These are phyloP conservation scores for Pythium aristosporum DNA, from an alignment of 352 stramenopile genomes.

Conservation along the genomic window DNA sequence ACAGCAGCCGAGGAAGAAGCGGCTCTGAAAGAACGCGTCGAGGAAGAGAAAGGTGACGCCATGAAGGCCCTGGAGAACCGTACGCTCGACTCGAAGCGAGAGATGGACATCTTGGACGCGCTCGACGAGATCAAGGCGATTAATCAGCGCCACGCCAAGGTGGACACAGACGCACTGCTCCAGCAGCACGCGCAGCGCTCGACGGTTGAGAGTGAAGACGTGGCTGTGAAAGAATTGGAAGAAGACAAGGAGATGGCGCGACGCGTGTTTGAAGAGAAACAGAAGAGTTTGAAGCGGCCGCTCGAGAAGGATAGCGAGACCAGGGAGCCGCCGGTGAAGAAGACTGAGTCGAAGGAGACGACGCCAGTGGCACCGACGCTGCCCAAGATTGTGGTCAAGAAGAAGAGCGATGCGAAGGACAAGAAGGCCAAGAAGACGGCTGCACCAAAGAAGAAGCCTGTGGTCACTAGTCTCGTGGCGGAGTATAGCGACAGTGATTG, in stretches of 20 bases:
- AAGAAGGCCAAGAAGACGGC: constrained; percentile 31
- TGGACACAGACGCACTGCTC: constrained; percentile 84
- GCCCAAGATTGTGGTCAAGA: constrained; percentile 28
- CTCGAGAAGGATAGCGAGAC: constrained; percentile 14
- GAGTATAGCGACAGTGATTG: constrained; percentile 77
- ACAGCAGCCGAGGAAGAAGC: constrained; percentile 70
- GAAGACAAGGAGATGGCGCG: constrained; percentile 50
- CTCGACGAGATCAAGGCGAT: constrained; percentile 98
- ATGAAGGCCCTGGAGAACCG: constrained; percentile 99
- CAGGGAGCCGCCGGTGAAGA: constrained; percentile 16
- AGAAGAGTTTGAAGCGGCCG: constrained; percentile 36
- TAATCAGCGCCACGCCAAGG: constrained; percentile 93
- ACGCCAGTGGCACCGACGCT: constrained; percentile 12
- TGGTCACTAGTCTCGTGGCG: constrained; percentile 62
- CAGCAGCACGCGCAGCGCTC: constrained; percentile 37
- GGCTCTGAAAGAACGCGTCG: constrained; percentile 67
- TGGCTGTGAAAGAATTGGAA: constrained; percentile 47
- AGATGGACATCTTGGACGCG: constrained; percentile 99
- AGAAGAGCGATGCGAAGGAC: constrained; percentile 36
- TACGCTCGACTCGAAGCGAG: constrained; percentile 97
- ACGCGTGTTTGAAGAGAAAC: constrained; percentile 47
- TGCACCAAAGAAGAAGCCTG: constrained; percentile 29
- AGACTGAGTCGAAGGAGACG: constrained; percentile 20
- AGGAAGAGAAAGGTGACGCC: constrained; percentile 94
- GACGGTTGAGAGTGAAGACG: constrained; percentile 36